phyloP scores from a whole-genome alignment of 352 stramenopile species.

The Pythium folliculosum region DNA sequence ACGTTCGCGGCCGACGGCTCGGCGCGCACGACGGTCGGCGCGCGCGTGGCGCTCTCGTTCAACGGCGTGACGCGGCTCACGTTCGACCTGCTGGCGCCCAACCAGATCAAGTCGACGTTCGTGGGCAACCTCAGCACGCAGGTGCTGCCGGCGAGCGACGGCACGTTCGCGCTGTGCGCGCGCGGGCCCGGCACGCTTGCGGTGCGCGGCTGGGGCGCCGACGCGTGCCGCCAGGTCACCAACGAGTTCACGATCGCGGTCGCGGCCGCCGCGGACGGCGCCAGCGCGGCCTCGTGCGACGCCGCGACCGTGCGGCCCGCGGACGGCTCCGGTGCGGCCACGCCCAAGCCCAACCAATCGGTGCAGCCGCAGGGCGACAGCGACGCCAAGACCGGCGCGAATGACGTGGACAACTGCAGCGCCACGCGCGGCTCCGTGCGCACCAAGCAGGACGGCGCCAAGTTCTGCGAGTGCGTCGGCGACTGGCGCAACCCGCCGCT shows the following conservation, averaged over 20 bases:
- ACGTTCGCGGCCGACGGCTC: conserved; percentile 34
- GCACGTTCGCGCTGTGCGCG: conserved; percentile 22
- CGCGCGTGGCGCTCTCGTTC: conserved; percentile 23
- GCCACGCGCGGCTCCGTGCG: conserved; percentile 22
- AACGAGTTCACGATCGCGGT: conserved; percentile 32
- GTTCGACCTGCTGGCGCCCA: conserved; percentile 31
- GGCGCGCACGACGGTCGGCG: conserved; percentile 33
- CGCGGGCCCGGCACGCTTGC: conserved; percentile 20
- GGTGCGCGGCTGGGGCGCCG: conserved; percentile 31
- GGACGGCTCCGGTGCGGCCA: not conserved
- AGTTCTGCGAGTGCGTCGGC: conserved; percentile 36
- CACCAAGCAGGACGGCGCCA: conserved; percentile 15
- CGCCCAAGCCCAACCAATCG: conserved; percentile 18
- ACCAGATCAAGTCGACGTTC: conserved; percentile 28
- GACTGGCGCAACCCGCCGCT: conserved; percentile 38
- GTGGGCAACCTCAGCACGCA: conserved; percentile 32
- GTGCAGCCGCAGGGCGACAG: conserved; percentile 15
- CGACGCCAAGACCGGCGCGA: conserved; percentile 16
- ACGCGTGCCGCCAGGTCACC: conserved; percentile 29
- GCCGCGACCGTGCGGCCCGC: conserved; percentile 22
- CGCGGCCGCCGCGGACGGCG: not conserved
- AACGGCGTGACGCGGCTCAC: conserved; percentile 29
- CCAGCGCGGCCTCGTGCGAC: conserved; percentile 23
- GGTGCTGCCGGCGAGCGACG: conserved; percentile 13
- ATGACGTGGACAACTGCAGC: conserved; percentile 30